Base-by-base conservation (phyloP, 495 filamentous ascomycete species). In the Neurospora tetrasperma region DNA sequence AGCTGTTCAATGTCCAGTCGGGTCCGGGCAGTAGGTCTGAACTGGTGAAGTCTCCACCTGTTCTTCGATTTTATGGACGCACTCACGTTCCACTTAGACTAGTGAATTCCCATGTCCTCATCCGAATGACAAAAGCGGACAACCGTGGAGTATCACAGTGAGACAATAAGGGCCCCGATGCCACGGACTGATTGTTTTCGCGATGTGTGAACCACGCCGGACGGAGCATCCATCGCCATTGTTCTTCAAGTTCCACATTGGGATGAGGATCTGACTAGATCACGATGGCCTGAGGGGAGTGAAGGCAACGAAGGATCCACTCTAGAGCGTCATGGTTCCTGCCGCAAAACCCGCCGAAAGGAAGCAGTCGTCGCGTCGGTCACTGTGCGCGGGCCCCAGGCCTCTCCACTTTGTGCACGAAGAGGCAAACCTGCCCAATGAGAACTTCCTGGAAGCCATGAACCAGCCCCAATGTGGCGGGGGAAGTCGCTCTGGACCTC, bases 401-500 rank as follows among this genome's bases (percentile, higher is more conserved):
- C 54, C 27, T 62, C 54, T 31, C 54, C 54, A 31, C 54, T 35
- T 16, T 35, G 27, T 12, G 46, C 12, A 44, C 8, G 42, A 44
- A 44, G 16, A 6, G 42, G 43, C 23, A 23, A 35, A 62, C 18
- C 23, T 62, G 54, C 1, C 54, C 54, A 62, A 62, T 62, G 54
- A 12, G 31, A 62, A 6, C 35, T 31, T 31, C 27, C 4, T 38
- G 35, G 5, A 38, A 9, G 54, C 9, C 27, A 62, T 18, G 3
- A 18, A 35, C 8, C 72, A 78, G 76, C 75, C 76, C 72, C 77
- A 77, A 72, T 73, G 77, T 76, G 78, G 78, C 78, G 75, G 72
- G 16, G 72, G 42, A 46, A 20, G 14, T 38, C 31, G 20, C 44
- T 27, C 73, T 80, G 71, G 78, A 76, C 78, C 44, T 27, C 74